These are phyloP conservation scores for Sclerotinia nivalis DNA, from an alignment of 2,329 filamentous ascomycete species.

Conservation along the genomic window DNA sequence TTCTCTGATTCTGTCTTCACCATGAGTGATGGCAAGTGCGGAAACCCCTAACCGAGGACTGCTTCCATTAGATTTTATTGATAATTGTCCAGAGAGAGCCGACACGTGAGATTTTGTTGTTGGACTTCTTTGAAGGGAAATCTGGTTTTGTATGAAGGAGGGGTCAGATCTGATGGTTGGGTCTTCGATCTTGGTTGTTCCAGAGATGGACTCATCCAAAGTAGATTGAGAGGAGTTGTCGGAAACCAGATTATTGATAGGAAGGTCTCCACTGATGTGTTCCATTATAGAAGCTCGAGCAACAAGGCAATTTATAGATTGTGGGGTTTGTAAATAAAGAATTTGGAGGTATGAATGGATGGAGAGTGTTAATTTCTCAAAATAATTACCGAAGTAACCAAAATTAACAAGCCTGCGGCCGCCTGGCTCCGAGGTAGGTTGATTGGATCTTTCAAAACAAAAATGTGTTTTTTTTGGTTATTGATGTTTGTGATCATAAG, in stretches of 20 bases:
- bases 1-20: conserved; percentile 22
- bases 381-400: conserved; percentile 19
- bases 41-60: conserved; percentile 19
- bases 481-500: not conserved
- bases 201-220: conserved; percentile 25
- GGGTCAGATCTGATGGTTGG: conserved; percentile 22
- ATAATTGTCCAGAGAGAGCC: conserved; percentile 32
- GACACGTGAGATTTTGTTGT: conserved; percentile 31
- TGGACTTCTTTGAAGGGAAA: conserved; percentile 34
- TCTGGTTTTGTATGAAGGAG: conserved; percentile 37
- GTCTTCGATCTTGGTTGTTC: conserved; percentile 17
- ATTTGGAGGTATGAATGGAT: not conserved
- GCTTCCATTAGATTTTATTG: conserved; percentile 33
- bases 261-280: conserved; percentile 20
- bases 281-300: conserved; percentile 24
- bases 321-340: conserved; percentile 9
- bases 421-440: not conserved
- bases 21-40: conserved; percentile 21
- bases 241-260: not conserved
- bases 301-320: not conserved
- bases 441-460: not conserved
- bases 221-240: conserved; percentile 22
- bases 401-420: conserved; percentile 5
- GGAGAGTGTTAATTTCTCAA: not conserved
- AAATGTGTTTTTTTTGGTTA: conserved; percentile 2